Conservation (phyloP, 2,329 filamentous ascomycete species). For the Westerdykella aurantiaca region DNA sequence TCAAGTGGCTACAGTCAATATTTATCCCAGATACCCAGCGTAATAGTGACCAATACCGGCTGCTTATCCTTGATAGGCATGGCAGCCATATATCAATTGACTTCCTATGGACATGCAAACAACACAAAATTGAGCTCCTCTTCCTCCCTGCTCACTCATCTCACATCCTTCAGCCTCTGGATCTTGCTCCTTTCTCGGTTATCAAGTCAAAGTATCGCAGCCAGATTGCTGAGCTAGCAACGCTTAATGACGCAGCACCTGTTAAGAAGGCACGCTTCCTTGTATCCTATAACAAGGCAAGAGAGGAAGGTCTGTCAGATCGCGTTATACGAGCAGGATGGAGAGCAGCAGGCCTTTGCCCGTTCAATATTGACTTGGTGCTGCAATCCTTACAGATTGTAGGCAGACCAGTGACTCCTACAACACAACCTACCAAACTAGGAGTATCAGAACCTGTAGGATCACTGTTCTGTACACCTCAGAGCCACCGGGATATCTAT, state of each 20-base stretch:
- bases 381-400: background rate
- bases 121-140: constrained; percentile 1
- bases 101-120: constrained; percentile 4
- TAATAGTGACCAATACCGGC: too few species aligned
- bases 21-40: too few species aligned
- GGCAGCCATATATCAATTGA: constrained; percentile 1
- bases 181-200: constrained; percentile 5
- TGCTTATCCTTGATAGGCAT: too few species aligned
- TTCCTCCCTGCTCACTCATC: constrained; percentile 3
- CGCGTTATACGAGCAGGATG: constrained; percentile 1
- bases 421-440: background rate
- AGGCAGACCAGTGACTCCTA: background rate
- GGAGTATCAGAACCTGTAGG: too few species aligned
- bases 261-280: constrained; percentile 10
- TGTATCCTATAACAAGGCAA: constrained; percentile 1
- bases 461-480: too few species aligned
- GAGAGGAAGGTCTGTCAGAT: constrained; percentile 1
- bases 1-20: too few species aligned
- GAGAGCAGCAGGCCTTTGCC: constrained; percentile 1
- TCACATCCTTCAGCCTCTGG: constrained; percentile 5
- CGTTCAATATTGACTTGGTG: constrained; percentile 1
- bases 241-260: constrained; percentile 4
- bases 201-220: constrained; percentile 2
- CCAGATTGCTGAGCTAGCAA: constrained; percentile 2
- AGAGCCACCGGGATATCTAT: too few species aligned